Conservation (phyloP, 1,284 basidiomycete genomes). For the Puccinia coronata region DNA sequence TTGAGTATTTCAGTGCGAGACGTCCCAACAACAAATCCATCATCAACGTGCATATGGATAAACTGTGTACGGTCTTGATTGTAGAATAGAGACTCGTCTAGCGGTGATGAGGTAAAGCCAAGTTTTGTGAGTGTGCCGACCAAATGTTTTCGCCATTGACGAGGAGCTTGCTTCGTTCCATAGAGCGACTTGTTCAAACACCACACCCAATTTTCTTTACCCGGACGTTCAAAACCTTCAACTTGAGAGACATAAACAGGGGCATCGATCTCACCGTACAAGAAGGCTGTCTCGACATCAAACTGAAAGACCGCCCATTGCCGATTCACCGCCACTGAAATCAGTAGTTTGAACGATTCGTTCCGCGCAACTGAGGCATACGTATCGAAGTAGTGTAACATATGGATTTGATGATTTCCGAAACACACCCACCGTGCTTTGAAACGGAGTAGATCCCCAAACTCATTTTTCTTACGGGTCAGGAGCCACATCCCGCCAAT, state of each 20-base stretch:
- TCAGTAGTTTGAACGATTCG: too few relatives aligned
- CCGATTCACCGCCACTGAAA: not conserved
- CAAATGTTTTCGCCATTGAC: slow-evolving; percentile 2
- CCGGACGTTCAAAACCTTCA: not conserved
- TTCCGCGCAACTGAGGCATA: too few relatives aligned
- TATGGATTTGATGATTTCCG: slow-evolving; percentile 10
- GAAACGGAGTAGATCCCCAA: not conserved
- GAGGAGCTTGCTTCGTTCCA: slow-evolving; percentile 10
- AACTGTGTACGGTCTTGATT: too few relatives aligned
- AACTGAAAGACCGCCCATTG: slow-evolving; percentile 12
- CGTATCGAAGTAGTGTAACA: too few relatives aligned
- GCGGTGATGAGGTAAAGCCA: too few relatives aligned
- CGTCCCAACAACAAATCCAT: too few relatives aligned
- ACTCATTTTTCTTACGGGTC: slow-evolving; percentile 5
- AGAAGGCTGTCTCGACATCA: slow-evolving; percentile 12
- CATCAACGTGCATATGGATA: too few relatives aligned
- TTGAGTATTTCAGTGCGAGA: too few relatives aligned
- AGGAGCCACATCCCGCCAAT: slow-evolving; percentile 39
- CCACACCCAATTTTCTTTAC: too few relatives aligned
- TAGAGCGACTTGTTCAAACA: not conserved
- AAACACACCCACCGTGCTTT: slow-evolving; percentile 39
- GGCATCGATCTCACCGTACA: slow-evolving; percentile 15
- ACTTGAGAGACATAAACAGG: slow-evolving; percentile 23
- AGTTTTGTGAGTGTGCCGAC: too few relatives aligned
- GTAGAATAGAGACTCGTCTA: too few relatives aligned